phyloP scores from a whole-genome alignment of 2,329 filamentous ascomycete species.

The Metarhizium robertsii region DNA sequence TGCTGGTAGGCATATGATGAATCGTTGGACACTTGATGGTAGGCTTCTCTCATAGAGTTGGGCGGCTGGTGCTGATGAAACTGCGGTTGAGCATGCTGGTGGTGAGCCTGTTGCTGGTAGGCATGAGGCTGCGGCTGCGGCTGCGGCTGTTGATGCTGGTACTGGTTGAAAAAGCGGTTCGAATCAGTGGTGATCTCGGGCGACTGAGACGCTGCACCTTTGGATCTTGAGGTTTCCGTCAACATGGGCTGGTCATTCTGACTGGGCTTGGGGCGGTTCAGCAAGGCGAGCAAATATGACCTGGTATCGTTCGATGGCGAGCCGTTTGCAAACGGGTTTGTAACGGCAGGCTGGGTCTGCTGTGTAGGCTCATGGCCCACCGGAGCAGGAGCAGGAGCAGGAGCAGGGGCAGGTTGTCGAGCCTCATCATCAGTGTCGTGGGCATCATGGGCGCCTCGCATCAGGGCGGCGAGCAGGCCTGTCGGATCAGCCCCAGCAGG shows the following conservation, averaged over 20 bases:
- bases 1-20: conserved; percentile 6
- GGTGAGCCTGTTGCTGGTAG: conserved; percentile 16
- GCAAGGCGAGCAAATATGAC: conserved; percentile 74
- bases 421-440: conserved; percentile 35
- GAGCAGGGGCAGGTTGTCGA: conserved; percentile 9
- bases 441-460: conserved; percentile 43
- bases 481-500: conserved; percentile 46
- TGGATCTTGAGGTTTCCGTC: conserved; percentile 32
- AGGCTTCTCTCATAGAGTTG: conserved; percentile 17
- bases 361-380: conserved; percentile 9
- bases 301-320: conserved; percentile 62
- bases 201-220: conserved; percentile 37
- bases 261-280: conserved; percentile 67
- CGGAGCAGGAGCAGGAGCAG: background rate
- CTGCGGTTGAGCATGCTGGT: conserved; percentile 4
- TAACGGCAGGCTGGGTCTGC: conserved; percentile 16
- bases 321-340: conserved; percentile 33
- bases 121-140: conserved; percentile 9
- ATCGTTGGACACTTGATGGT: conserved; percentile 12
- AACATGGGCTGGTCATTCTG: conserved; percentile 42
- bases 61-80: conserved; percentile 16
- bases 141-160: conserved; percentile 18
- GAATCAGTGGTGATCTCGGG: conserved; percentile 19
- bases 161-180: conserved; percentile 19
- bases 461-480: conserved; percentile 50